A percentile compares a stretch with the other conserved stretches of the same genome.
Evolutionary conservation across 2,329 filamentous ascomycete genomes (phyloP).

Genomic region (Colletotrichum agaves): DNA sequence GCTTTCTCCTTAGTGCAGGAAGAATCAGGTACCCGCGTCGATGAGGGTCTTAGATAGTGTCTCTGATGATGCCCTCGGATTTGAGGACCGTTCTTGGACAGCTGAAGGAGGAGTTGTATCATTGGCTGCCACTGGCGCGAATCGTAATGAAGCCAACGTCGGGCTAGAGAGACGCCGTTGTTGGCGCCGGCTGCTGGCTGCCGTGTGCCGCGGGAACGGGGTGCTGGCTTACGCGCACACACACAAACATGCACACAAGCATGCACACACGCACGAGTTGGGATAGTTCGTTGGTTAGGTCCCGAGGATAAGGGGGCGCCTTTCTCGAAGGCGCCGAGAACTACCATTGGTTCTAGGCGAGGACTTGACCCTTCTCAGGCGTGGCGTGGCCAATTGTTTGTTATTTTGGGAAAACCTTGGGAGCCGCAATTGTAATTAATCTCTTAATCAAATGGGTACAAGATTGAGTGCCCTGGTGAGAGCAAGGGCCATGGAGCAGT

Average conservation of each 20-base stretch:
- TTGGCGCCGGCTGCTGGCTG: slow-evolving; percentile 20
- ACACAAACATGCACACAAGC: no score
- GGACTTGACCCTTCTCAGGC: neutral
- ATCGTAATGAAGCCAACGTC: slow-evolving; percentile 30
- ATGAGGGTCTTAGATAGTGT: slow-evolving; percentile 26
- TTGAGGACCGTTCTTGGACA: slow-evolving; percentile 26
- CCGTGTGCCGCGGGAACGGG: slow-evolving; percentile 28
- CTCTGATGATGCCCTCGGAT: slow-evolving; percentile 28
- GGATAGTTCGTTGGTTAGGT: neutral
- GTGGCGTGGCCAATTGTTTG: slow-evolving; percentile 11
- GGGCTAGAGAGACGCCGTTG: slow-evolving; percentile 31
- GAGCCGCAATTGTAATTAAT: slow-evolving; percentile 5
- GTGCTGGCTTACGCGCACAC: neutral
- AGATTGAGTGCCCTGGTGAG: slow-evolving; percentile 22
- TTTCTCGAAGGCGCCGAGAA: neutral
- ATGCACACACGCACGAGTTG: neutral
- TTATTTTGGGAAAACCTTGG: slow-evolving; percentile 16
- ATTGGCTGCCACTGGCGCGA: slow-evolving; percentile 36
- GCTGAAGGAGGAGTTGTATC: slow-evolving; percentile 22
- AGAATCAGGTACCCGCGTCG: slow-evolving; percentile 30
- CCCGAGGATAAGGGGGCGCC: neutral
- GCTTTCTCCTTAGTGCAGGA: slow-evolving; percentile 14
- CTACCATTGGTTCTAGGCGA: neutral
- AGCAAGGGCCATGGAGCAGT: slow-evolving; percentile 26
- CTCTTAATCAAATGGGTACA: neutral